Evolutionary conservation across 1,284 basidiomycete species (phyloP), one percentile per base, ranked within the genome.

Genomic region (Mycena sp.): DNA sequence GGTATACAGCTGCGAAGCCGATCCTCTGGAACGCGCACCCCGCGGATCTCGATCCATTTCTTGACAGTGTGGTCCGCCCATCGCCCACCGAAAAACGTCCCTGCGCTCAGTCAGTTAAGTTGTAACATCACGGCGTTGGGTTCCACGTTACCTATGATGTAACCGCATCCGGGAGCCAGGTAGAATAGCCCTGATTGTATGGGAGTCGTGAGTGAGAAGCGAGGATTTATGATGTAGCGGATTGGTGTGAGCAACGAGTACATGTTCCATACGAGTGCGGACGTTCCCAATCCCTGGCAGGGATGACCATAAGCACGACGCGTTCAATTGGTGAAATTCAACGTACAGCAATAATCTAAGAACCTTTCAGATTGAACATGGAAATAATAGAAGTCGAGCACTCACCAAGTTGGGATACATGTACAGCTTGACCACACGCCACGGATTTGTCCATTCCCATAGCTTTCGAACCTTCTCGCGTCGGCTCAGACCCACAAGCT

Each of bases 181-280:
- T 67, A 67, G 32, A 67, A 67, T 6, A 67, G 38, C 16, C 65
- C 65, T 3, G 65, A 61, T 52, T 67, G 65, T 26, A 67, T 61
- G 14, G 65, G 65, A 12, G 62, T 40, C 6, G 62, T 64, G 35
- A 67, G 59, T 5, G 29, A 9, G 44, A 64, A 64, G 4, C 65
- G 65, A 2, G 65, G 65, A 26, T 67, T 64, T 50, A 67, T 67
- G 21, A 67, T 61, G 25, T 67, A 67, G 11, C 65, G 61, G 14
- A 64, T 64, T 0, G 65, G 62, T 4, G 61, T 67, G 9, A 64
- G 38, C 0, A 67, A 44, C 10, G 54, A 61, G 51, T 67, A 67
- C 62, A 59, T 61, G 29, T 58, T 67, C 65, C 65, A 67, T 12
- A 67, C 58, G 4, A 67, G 58, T 10, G 65, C 58, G 4, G 62